phyloP scores from a whole-genome alignment of 1,139 yeast species.

The Lodderomyces jiufengensis region DNA sequence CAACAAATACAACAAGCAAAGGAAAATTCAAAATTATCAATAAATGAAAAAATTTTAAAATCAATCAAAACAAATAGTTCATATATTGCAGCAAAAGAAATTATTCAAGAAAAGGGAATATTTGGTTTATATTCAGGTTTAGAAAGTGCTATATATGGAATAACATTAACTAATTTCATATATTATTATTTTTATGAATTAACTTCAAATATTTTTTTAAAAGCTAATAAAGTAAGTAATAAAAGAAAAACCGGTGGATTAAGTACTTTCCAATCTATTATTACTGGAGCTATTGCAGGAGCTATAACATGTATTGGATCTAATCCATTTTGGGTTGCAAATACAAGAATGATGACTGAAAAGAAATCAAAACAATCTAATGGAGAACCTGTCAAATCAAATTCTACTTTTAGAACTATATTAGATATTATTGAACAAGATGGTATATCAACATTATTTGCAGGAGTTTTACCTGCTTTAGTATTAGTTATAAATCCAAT shows the following conservation, averaged over 20 bases:
- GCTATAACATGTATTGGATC: conserved; percentile 78
- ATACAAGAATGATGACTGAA: conserved; percentile 76
- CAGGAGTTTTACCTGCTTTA: conserved; percentile 84
- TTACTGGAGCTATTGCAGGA: conserved; percentile 85
- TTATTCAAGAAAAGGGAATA: conserved; percentile 62
- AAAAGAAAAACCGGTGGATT: conserved; percentile 37
- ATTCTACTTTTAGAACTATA: conserved; percentile 52
- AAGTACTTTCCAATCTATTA: conserved; percentile 67
- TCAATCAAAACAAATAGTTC: conserved; percentile 22
- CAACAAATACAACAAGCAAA: conserved; percentile 6
- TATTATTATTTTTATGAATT: conserved; percentile 89
- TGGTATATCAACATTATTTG: conserved; percentile 70
- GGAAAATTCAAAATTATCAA: conserved; percentile 6
- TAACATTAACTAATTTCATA: conserved; percentile 79
- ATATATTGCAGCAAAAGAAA: conserved; percentile 38
- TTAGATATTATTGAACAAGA: conserved; percentile 63
- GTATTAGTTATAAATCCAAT: conserved; percentile 84
- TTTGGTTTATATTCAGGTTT: conserved; percentile 77
- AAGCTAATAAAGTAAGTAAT: conserved; percentile 23
- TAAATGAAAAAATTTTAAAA: conserved; percentile 19
- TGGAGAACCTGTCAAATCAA: conserved; percentile 9
- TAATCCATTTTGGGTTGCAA: conserved; percentile 97
- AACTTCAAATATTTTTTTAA: conserved; percentile 53
- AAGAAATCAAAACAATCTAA: conserved; percentile 27
- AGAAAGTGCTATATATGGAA: conserved; percentile 84